A percentile compares a stretch with the other conserved stretches of the same genome.
Evolutionary conservation across 1,284 basidiomycete species (phyloP).

Genomic region (Cryptococcus sp.): DNA sequence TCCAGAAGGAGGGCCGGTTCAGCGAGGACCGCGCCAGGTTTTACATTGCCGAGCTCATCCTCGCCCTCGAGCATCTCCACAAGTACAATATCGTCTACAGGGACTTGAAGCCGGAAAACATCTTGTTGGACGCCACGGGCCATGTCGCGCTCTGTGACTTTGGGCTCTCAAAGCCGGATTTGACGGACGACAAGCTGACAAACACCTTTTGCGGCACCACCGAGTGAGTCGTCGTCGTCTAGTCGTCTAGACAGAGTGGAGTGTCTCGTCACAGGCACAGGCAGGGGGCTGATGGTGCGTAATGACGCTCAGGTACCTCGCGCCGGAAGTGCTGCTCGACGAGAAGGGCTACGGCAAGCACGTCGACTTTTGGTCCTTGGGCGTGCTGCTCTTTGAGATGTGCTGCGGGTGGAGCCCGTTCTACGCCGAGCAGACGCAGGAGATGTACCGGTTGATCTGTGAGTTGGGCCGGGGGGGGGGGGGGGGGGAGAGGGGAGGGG

Average conservation of each 20-base stretch:
- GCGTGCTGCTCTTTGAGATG: constrained; percentile 92
- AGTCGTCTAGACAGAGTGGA: too few relatives aligned
- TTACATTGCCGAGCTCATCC: constrained; percentile 89
- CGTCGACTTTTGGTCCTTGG: constrained; percentile 98
- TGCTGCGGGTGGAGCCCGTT: constrained; percentile 99
- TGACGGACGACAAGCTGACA: constrained; percentile 89
- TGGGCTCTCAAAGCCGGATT: constrained; percentile 92
- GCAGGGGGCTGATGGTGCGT: constrained; percentile 2
- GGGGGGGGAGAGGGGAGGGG: neutral
- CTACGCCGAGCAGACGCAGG: constrained; percentile 98
- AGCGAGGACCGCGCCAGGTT: constrained; percentile 88
- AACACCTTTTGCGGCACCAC: constrained; percentile 98
- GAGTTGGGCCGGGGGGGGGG: constrained; percentile 56
- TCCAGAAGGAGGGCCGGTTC: constrained; percentile 92
- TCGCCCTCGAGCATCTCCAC: constrained; percentile 93
- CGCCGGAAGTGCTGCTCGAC: constrained; percentile 96
- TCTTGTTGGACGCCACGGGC: constrained; percentile 91
- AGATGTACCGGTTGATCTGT: constrained; percentile 99
- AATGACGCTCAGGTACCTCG: constrained; percentile 65
- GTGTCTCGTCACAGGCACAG: too few relatives aligned
- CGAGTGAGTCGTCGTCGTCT: constrained; percentile 54
- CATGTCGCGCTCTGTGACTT: constrained; percentile 97
- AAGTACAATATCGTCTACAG: constrained; percentile 97
- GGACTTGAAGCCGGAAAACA: constrained; percentile 96
- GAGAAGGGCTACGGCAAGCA: constrained; percentile 98